Evolutionary conservation across 2,329 filamentous ascomycete genomes (phyloP).

Genomic region (Purpureocillium lavendulum): DNA sequence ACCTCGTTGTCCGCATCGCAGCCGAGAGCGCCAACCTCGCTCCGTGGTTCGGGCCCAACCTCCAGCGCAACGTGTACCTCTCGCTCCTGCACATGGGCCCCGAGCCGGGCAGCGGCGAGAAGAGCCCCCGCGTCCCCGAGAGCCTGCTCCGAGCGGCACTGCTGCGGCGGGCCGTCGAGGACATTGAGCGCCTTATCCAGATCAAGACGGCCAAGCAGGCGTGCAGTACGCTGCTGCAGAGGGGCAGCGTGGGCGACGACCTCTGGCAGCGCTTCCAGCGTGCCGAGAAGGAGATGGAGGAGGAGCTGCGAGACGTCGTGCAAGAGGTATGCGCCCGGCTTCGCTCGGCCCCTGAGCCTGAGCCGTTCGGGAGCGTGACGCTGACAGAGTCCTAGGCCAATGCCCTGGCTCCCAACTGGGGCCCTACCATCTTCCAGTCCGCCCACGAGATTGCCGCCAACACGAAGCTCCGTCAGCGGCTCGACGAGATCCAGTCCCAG

Average conservation of each 20-base stretch:
- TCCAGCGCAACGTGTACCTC: slow-evolving; percentile 91
- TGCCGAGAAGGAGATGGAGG: slow-evolving; percentile 96
- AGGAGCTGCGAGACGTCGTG: slow-evolving; percentile 89
- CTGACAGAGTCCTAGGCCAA: no score
- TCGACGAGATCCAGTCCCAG: slow-evolving; percentile 67
- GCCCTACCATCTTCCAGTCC: slow-evolving; percentile 90
- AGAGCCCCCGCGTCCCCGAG: slow-evolving; percentile 65
- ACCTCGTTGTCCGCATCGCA: slow-evolving; percentile 20
- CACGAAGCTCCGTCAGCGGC: slow-evolving; percentile 61
- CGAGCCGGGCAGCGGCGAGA: slow-evolving; percentile 49
- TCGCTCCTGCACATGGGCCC: slow-evolving; percentile 76
- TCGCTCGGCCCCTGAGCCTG: no score
- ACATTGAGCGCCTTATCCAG: slow-evolving; percentile 85
- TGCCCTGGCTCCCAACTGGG: slow-evolving; percentile 81
- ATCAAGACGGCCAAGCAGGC: slow-evolving; percentile 85
- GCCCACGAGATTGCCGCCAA: slow-evolving; percentile 95
- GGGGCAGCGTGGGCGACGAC: slow-evolving; percentile 92
- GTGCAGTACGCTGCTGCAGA: slow-evolving; percentile 71
- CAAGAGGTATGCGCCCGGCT: slow-evolving; percentile 58
- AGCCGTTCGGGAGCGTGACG: no score
- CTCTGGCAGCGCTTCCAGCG: slow-evolving; percentile 86
- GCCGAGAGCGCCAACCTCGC: slow-evolving; percentile 76
- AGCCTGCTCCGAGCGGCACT: slow-evolving; percentile 82
- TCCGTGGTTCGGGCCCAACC: slow-evolving; percentile 88
- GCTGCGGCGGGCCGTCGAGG: slow-evolving; percentile 80